phyloP scores from a whole-genome alignment of 148 eudicot species.

The Tetragonia tetragonoides region DNA sequence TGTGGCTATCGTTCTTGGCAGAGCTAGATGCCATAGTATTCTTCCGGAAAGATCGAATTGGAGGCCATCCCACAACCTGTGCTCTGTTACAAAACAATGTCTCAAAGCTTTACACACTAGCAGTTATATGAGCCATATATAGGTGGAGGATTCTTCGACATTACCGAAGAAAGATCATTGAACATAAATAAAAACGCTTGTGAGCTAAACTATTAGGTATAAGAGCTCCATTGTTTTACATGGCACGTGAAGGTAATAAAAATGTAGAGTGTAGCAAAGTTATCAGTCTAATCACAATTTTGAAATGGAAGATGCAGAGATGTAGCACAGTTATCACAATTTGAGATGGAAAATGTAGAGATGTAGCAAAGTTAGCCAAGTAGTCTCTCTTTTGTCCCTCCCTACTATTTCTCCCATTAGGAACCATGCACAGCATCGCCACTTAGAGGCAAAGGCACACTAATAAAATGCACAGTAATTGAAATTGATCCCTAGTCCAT shows the following conservation, averaged over 20 bases:
- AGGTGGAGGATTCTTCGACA: background rate
- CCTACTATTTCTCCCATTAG: too few relatives aligned
- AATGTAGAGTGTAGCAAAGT: background rate
- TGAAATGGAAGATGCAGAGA: background rate
- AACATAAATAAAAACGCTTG: background rate
- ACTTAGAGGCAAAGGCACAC: background rate
- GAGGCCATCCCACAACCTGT: constrained; percentile 94
- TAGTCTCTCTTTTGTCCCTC: too few relatives aligned
- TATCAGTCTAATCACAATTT: background rate
- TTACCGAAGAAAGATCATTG: background rate
- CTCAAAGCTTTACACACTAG: background rate
- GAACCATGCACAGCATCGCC: background rate
- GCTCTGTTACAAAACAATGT: constrained; percentile 41
- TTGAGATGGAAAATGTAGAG: too few relatives aligned
- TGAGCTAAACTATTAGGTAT: background rate
- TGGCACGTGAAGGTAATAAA: background rate
- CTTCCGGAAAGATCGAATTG: constrained; percentile 79
- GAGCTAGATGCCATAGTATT: constrained; percentile 58
- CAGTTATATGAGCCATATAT: background rate
- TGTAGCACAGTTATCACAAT: too few relatives aligned
- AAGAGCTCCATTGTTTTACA: background rate
- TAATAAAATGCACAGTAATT: background rate
- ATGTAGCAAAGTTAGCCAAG: too few relatives aligned
- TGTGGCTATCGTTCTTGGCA: constrained; percentile 26
- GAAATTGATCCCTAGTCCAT: background rate